phyloP scores from a whole-genome alignment of 2,329 filamentous ascomycete species.

The Colletotrichum sp. region DNA sequence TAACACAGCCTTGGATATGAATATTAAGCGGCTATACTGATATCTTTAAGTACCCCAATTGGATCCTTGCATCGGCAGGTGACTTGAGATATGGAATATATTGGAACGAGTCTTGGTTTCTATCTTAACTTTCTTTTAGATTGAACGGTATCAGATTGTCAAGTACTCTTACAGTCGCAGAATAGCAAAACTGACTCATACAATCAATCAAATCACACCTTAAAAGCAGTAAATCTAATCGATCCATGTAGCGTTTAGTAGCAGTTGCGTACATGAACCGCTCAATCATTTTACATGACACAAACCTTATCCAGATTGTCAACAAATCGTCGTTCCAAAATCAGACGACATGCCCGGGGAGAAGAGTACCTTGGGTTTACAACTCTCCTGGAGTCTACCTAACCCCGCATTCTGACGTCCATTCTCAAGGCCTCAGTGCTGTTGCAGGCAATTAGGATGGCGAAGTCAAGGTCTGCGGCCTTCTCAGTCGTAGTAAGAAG shows the following conservation, averaged over 20 bases:
- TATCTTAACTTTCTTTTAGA: background rate
- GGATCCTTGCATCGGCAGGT: background rate
- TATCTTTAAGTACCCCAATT: background rate
- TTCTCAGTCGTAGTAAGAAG: constrained; percentile 74
- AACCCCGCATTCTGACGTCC: background rate
- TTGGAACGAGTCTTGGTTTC: background rate
- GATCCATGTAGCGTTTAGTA: background rate
- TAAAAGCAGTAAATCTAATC: background rate
- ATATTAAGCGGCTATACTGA: background rate
- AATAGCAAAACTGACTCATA: background rate
- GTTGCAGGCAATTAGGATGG: constrained; percentile 71
- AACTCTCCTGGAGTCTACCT: background rate
- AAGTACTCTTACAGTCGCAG: background rate
- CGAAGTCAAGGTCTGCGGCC: constrained; percentile 70
- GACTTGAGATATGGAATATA: background rate
- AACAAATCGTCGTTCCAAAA: background rate
- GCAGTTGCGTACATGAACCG: background rate
- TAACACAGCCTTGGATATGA: background rate
- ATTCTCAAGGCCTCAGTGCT: constrained; percentile 40
- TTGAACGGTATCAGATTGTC: background rate
- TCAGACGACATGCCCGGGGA: background rate
- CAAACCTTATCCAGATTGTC: background rate
- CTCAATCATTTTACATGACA: background rate
- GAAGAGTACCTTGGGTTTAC: background rate
- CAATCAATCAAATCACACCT: background rate